Evolutionary conservation across 2,329 filamentous ascomycete genomes (phyloP).

Genomic region (Sarocladium kiliense): DNA sequence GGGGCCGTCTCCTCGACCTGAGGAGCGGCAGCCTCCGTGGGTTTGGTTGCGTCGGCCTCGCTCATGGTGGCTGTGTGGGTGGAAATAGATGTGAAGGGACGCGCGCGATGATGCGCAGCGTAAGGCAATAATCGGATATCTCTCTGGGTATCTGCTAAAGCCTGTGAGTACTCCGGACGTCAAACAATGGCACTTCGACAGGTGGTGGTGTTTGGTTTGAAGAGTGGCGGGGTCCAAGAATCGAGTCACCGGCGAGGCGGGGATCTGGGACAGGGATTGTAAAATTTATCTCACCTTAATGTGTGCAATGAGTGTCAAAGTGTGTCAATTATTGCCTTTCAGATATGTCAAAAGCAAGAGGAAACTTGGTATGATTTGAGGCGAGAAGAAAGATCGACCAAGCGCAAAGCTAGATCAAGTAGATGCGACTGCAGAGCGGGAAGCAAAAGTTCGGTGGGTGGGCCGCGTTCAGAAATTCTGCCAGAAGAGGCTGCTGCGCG

Average conservation of each 20-base stretch:
- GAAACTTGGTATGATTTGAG: not conserved
- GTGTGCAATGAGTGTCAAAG: not conserved
- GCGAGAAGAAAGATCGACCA: not conserved
- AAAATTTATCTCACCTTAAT: not conserved
- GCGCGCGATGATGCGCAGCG: slow-evolving; percentile 2
- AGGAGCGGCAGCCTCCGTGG: slow-evolving; percentile 28
- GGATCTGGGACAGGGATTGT: not conserved
- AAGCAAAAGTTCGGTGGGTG: slow-evolving; percentile 8
- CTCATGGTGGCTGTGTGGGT: slow-evolving; percentile 26
- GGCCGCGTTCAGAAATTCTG: slow-evolving; percentile 8
- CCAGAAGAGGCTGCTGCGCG: slow-evolving; percentile 5
- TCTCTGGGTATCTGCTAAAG: not conserved
- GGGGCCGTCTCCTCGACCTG: slow-evolving; percentile 19
- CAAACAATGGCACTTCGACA: not conserved
- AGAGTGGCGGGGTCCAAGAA: slow-evolving; percentile 9
- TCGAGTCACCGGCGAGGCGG: slow-evolving; percentile 10
- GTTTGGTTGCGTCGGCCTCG: slow-evolving; percentile 34
- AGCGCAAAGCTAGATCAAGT: slow-evolving; percentile 1
- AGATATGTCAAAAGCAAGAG: not conserved
- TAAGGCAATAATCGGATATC: not conserved
- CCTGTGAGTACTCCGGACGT: not conserved
- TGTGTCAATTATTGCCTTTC: not conserved
- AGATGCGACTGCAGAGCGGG: slow-evolving; percentile 5
- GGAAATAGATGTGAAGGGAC: not conserved
- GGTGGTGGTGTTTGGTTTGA: not conserved